Conservation (phyloP, 2,329 filamentous ascomycete species). For the Aspergillus candidus region DNA sequence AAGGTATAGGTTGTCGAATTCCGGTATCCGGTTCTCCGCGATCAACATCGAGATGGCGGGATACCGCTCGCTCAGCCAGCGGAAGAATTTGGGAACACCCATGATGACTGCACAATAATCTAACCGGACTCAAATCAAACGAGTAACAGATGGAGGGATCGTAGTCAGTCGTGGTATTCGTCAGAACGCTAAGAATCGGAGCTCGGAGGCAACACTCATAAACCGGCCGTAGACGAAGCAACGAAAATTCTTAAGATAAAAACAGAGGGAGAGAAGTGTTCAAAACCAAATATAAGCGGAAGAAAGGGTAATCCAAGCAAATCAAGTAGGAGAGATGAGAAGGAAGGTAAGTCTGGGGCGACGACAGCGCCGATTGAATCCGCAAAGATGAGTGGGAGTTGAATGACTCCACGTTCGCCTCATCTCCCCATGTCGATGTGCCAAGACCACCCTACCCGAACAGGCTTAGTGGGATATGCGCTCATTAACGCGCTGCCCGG, state of each 20-base stretch:
- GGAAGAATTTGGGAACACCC: conserved; percentile 84
- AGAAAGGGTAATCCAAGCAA: conserved; percentile 11
- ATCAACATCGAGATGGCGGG: conserved; percentile 97
- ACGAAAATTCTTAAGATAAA: conserved; percentile 16
- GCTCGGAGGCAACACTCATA: conserved; percentile 14
- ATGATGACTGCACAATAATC: conserved; percentile 36
- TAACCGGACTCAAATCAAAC: conserved; percentile 1
- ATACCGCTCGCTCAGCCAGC: conserved; percentile 99
- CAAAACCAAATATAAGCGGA: conserved; percentile 12
- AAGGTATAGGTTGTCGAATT: conserved; percentile 91
- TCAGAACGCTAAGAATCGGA: conserved; percentile 17
- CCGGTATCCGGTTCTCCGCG: conserved; percentile 95
- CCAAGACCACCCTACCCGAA: conserved; percentile 17
- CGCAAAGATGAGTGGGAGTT: background rate
- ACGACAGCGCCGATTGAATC: conserved; percentile 6
- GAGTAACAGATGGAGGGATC: background rate
- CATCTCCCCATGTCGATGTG: conserved; percentile 4
- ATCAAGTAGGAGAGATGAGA: conserved; percentile 4
- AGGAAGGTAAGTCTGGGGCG: conserved; percentile 7
- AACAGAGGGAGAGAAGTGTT: background rate
- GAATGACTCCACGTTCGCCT: conserved; percentile 4
- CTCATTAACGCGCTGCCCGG: conserved; percentile 33
- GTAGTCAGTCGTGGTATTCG: conserved; percentile 16
- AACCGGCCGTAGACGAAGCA: conserved; percentile 12
- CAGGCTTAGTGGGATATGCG: conserved; percentile 19